phyloP scores from a whole-genome alignment of 768 basidiomycete genomes.

The Lactarius trivialis region DNA sequence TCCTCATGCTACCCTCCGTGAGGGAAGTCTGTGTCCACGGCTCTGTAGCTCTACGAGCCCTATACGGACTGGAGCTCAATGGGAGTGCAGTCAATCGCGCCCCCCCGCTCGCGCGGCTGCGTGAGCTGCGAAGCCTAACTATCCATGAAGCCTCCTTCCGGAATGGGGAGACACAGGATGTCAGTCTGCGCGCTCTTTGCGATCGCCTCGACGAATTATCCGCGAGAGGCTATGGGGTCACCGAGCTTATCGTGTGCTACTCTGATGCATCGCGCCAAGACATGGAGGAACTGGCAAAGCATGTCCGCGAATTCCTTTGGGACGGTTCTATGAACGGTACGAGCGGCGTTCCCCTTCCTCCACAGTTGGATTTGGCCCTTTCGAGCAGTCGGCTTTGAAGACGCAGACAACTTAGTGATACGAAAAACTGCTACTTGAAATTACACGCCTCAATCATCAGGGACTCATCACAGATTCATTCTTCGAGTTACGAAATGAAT shows the following conservation, averaged over 20 bases:
- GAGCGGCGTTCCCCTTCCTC: conserved; percentile 11
- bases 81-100: conserved; percentile 1
- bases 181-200: conserved; percentile 14
- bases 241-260: conserved; percentile 21
- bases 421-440: background rate
- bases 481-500: background rate
- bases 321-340: conserved; percentile 20
- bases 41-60: conserved; percentile 16
- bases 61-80: conserved; percentile 11
- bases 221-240: background rate
- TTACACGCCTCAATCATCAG: background rate
- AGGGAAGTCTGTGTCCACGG: conserved; percentile 22
- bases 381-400: background rate
- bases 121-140: conserved; percentile 11
- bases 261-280: conserved; percentile 19
- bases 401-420: no score
- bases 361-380: background rate
- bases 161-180: conserved; percentile 2
- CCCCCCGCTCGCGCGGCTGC: conserved; percentile 11
- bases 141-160: conserved; percentile 20
- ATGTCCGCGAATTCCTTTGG: conserved; percentile 18
- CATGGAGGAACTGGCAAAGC: conserved; percentile 20
- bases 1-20: conserved; percentile 15
- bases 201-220: conserved; percentile 6
- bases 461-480: background rate